Percentiles rank a stretch among this genome's conserved stretches.
phyloP scores from a whole-genome alignment of 2,329 filamentous ascomycete genomes.

The Sclerotinia trifoliorum region DNA sequence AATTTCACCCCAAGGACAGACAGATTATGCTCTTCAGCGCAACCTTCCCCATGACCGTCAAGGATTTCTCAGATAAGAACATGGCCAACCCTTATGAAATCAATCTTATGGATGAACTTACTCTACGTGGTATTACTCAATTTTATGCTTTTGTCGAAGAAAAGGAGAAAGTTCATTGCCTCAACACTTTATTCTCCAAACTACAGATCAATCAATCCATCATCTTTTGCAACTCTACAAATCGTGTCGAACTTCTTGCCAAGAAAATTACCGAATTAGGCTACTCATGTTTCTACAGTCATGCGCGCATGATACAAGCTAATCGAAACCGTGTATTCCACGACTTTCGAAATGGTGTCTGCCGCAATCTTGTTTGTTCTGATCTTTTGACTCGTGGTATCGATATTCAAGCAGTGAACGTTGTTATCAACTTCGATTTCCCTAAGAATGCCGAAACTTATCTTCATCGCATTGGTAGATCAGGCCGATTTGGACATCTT shows the following conservation, averaged over 20 bases:
- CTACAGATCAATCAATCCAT: conserved; percentile 99
- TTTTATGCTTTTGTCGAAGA: conserved; percentile 99
- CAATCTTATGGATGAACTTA: conserved; percentile 99
- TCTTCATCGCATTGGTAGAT: conserved; percentile 95
- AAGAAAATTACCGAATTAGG: conserved; percentile 99
- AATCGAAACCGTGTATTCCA: conserved; percentile 98
- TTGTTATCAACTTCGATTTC: conserved; percentile 99
- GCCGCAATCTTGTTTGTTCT: conserved; percentile 96
- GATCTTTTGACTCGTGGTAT: conserved; percentile 97
- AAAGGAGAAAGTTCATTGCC: conserved; percentile 97
- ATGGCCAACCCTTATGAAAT: conserved; percentile 97
- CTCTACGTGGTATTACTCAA: conserved; percentile 94
- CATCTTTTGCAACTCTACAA: conserved; percentile 99
- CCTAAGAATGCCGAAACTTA: conserved; percentile 99
- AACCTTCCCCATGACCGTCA: conserved; percentile 95
- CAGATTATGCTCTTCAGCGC: conserved; percentile 99
- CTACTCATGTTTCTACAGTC: conserved; percentile 99
- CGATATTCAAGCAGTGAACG: conserved; percentile 98
- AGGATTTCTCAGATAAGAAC: conserved; percentile 97
- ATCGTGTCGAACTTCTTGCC: conserved; percentile 92
- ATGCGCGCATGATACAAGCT: conserved; percentile 96
- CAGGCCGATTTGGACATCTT: conserved; percentile 93
- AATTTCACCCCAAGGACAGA: conserved; percentile 93
- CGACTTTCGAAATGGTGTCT: conserved; percentile 97
- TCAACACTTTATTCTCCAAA: conserved; percentile 98